Base-by-base conservation (phyloP, 257 asterid species). In the Handroanthus guayacan region DNA sequence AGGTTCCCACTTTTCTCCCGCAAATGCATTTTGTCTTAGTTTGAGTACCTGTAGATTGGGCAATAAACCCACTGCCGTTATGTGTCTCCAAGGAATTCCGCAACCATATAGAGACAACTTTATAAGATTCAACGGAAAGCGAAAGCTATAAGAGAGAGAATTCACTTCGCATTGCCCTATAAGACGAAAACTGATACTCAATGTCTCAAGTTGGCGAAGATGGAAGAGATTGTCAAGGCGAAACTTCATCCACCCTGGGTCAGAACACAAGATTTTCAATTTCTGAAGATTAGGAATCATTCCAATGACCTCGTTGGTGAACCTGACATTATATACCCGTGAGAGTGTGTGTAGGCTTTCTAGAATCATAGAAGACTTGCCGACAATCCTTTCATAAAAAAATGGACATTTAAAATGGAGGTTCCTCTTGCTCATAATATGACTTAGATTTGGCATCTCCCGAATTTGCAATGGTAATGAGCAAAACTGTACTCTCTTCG, bases 1-100 rank as follows among this genome's bases (percentile, higher is more conserved):
- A 5, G 80, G 80, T 43, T 56, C 75, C 80, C 80, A 76, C 69
- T 56, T 18, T 52, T 52, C 58, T 12, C 58, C 58, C 5, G 4
- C 58, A 11, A 52, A 13, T 0, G 58, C 17, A 52, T 52, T 6
- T 12, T 12, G 6, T 52, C 18, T 11, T 52, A 52, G 55, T 64
- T 63, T 74, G 3, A 74, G 72, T 18, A 50, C 51, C 63, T 50
- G 43, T 50, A 74, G 64, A 43, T 62, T 74, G 2, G 72, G 72
- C 20, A 63, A 50, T 2, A 72, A 74, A 18, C 79, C 79, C 5
- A 75, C 48, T 2, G 31, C 20, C 3, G 66, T 63, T 66, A 65
- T 16, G 4, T 50, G 72, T n/a, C 51, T 18, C 79, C 79, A 75
- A 48, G 56, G 45, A 63, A 75, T 64, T 57, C 18, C 4, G 10